Percentiles rank a stretch among this genome's conserved stretches.
phyloP scores from a whole-genome alignment of 2,329 filamentous ascomycete genomes.

The Colletotrichum endophyticum region DNA sequence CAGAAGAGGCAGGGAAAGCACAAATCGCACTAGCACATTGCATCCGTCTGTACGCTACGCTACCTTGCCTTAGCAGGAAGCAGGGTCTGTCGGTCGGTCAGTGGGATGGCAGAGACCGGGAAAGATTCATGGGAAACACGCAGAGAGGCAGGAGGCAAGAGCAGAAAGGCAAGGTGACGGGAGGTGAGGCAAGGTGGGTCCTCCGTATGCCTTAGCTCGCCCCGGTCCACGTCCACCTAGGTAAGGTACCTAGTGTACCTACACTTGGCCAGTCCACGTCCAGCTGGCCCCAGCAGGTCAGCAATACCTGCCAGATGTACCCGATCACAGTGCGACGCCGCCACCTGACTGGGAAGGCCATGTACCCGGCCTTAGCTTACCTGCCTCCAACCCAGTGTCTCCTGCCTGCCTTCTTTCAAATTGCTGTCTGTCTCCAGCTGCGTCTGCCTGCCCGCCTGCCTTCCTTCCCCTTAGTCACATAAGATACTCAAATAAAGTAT shows the following conservation, averaged over 20 bases:
- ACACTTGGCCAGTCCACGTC: background rate
- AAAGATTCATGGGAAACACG: conserved; percentile 3
- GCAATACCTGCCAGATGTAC: background rate
- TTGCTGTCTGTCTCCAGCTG: background rate
- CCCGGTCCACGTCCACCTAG: background rate
- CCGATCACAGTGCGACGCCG: background rate
- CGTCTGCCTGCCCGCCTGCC: background rate
- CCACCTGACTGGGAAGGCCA: background rate
- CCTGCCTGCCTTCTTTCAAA: background rate
- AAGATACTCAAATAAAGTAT: background rate
- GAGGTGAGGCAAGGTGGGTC: background rate
- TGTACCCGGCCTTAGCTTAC: background rate
- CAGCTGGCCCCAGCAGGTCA: background rate
- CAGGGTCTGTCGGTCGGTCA: background rate
- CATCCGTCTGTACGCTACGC: background rate
- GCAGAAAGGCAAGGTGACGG: background rate
- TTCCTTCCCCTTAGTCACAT: background rate
- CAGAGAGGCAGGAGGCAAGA: background rate
- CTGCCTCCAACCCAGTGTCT: background rate
- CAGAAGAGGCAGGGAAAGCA: background rate
- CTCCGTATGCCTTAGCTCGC: background rate
- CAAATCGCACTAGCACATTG: background rate
- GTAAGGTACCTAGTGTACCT: background rate
- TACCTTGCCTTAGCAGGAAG: background rate
- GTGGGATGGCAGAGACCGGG: background rate